A percentile compares a stretch with the other conserved stretches of the same genome.
Conservation (phyloP, 164 flowering plant species). For the Litsea cubeba region DNA sequence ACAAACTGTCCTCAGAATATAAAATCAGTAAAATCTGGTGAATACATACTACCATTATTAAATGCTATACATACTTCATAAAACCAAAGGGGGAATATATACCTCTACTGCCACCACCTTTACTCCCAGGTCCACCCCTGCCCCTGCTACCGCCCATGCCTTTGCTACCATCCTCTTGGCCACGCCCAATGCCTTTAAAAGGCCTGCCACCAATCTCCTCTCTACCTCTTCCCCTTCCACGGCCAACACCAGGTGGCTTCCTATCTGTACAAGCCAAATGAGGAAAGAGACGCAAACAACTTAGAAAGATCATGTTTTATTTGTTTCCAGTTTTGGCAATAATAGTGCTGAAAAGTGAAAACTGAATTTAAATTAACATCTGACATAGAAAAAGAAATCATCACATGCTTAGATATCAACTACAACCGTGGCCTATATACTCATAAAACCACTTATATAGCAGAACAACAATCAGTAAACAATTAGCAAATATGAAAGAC, state of each 20-base stretch:
- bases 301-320: too few species aligned
- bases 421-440: too few species aligned
- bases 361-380: too few species aligned
- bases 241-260: constrained; percentile 76
- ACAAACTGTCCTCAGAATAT: not conserved
- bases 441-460: too few species aligned
- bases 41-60: not conserved
- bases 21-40: too few species aligned
- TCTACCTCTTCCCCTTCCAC: constrained; percentile 75
- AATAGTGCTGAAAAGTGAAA: too few species aligned
- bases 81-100: not conserved
- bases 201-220: constrained; percentile 50
- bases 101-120: constrained; percentile 39
- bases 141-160: constrained; percentile 47
- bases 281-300: not conserved
- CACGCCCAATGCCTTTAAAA: constrained; percentile 47
- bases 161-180: constrained; percentile 47
- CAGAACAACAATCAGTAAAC: not conserved
- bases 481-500: not conserved
- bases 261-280: constrained; percentile 42
- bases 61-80: not conserved
- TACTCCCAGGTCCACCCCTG: constrained; percentile 42
- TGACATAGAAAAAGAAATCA: too few species aligned
- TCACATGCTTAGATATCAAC: too few species aligned
- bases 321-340: too few species aligned